Evolutionary conservation across 73 alveolate species (phyloP), one percentile per base, ranked within the genome.

Genomic region (Paramecium caudatum): DNA sequence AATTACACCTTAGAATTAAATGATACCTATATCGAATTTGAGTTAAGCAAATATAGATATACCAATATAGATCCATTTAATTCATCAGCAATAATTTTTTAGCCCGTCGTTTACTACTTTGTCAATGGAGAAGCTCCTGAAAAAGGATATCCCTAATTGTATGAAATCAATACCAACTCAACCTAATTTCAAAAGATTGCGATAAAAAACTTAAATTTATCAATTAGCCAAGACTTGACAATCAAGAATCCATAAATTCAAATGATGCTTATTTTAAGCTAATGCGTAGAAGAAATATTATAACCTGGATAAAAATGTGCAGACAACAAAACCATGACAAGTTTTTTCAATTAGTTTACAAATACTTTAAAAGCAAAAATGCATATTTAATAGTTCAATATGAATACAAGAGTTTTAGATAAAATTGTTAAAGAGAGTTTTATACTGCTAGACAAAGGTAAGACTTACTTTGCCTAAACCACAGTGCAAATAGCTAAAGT

Each of bases 301-400:
- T 21, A 23, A 23, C 46, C 23, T 4, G 80, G 80, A 55, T 55
- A 55, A 43, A 55, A 55, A 55, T 55, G 80, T 23, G 80, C 80
- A 10, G 43, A 55, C 30, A 55, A 55, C 30, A 9, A 3, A 55
- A 55, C 80, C 1, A 55, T 55, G 8, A 1, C 23, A 23, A 55
- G 30, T 55, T 55, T 55, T 23, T 55, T 55, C 3, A 43, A 55
- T 55, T 23, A 55, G 30, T 21, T 27, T 27, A 55, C 80, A 9
- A 55, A 55, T 23, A 55, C 80, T 3, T 21, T 55, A 19, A 23
- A 27, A 1, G 46, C 30, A 5, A 55, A 55, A 55, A 10, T 27
- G 2, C 13, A 0, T 1, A 55, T 27, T 4, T 27, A 55, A 4
- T 37, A 55, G 30, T 55, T 55, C 7, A 55, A 55, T 55, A 55